Evolutionary conservation across 257 asterid genomes (phyloP), one percentile per base, ranked within the genome.

Genomic region (Solanum rostratum): DNA sequence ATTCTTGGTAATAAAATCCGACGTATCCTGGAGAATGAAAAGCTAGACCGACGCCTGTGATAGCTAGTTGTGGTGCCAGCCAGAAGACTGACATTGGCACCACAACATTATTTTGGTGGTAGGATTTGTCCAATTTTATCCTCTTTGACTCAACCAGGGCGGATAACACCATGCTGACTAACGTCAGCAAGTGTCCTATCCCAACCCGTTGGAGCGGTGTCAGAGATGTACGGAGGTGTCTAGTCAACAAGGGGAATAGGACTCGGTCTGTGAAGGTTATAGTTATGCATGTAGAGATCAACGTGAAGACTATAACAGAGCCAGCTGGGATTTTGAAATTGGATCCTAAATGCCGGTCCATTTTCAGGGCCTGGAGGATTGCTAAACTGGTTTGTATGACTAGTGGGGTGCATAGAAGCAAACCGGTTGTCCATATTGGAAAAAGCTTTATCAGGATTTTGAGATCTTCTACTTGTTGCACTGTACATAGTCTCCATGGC

Each of bases 21-120:
- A 81, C 80, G 16, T 88, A 57, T 30, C 90, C 90, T 5, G 90
- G 90, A 68, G 86, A 79, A 46, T 80, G 87, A 29, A 88, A 88
- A 29, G 86, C 88, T 62, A 84, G 83, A 39, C 90, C 90, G 14
- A 83, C 30, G 1, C 90, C 90, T 1, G 43, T 14, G 11, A 87
- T 22, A 2, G 80, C 84, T 0, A 87, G 66, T 19, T 74, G 89
- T 16, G 89, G 86, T 13, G 84, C 76, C 7, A 87, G 53, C 89
- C 87, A 87, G 16, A 87, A 84, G 24, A 81, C 86, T 10, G 89
- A 87, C 84, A 87, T 87, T 16, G 87, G 87, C 50, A 66, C 86
- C 14, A 63, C 41, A 6, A 53, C 27, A 19, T 7, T 20, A 49
- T 59, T 66, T 9, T 55, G 24, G 37, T 65, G 5, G 33, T n/a